These are phyloP conservation scores for Marsdenia floribunda DNA, from an alignment of 257 asterid species.

Conservation along the genomic window DNA sequence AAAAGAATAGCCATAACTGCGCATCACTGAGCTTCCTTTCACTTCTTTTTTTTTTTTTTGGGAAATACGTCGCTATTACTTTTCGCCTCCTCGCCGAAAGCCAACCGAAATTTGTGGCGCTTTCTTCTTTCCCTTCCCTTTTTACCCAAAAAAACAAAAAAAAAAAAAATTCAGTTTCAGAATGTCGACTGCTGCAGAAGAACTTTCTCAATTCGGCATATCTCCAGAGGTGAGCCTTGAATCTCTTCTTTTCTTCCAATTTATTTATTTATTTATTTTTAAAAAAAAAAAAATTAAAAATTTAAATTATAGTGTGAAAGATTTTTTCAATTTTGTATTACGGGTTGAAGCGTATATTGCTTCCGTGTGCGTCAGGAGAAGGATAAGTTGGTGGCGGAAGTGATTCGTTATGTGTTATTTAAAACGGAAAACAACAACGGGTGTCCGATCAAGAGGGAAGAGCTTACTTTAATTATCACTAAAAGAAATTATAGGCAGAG, in stretches of 20 bases:
- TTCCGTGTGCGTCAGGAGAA: conserved; percentile 50
- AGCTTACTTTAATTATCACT: conserved; percentile 66
- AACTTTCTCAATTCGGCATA: conserved; percentile 63
- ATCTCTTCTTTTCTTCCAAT: not conserved
- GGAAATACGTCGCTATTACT: too few species aligned
- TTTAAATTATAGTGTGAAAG: not conserved
- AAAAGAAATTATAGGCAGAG: conserved; percentile 63
- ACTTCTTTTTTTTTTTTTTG: not conserved
- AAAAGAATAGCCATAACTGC: not conserved
- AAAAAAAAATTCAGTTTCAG: not conserved
- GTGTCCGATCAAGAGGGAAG: conserved; percentile 85
- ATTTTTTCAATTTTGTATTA: not conserved
- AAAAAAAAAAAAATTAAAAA: too few species aligned
- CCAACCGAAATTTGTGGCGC: not conserved
- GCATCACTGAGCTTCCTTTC: not conserved
- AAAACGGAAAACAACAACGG: conserved; percentile 70
- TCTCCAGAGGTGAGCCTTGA: conserved; percentile 48
- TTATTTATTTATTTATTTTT: not conserved
- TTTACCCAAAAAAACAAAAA: not conserved
- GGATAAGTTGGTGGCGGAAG: conserved; percentile 78
- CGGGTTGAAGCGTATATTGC: not conserved
- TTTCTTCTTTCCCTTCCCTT: not conserved
- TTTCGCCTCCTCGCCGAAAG: not conserved
- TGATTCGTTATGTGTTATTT: conserved; percentile 76
- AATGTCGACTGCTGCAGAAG: conserved; percentile 18